Conservation (phyloP, 305 asterid genomes). For the Fraxinus floribunda region DNA sequence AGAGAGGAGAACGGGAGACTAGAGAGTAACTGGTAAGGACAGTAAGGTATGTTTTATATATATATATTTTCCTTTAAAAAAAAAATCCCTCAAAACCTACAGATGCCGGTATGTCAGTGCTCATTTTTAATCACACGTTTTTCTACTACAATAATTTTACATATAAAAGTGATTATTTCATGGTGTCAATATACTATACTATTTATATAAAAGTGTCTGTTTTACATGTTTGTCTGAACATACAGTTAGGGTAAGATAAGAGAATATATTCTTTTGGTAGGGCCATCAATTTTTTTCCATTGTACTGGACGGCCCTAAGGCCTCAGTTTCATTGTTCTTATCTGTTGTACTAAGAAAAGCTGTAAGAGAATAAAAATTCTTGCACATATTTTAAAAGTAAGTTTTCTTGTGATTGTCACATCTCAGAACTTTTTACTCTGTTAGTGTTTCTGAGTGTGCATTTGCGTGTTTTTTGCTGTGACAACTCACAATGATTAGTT, state of each 20-base stretch:
- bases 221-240: neutral
- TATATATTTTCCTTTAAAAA: too few species aligned
- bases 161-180: too few species aligned
- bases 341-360: slow-evolving; percentile 36
- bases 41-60: too few species aligned
- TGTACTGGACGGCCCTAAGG: slow-evolving; percentile 23
- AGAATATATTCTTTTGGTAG: slow-evolving; percentile 44
- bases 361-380: slow-evolving; percentile 42
- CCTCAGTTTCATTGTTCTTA: slow-evolving; percentile 37
- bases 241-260: neutral
- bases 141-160: too few species aligned
- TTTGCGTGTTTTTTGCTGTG: neutral
- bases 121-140: too few species aligned
- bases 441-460: neutral
- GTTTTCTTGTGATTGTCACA: slow-evolving; percentile 43
- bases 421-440: neutral
- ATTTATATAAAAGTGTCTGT: neutral
- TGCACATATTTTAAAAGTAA: slow-evolving; percentile 29
- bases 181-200: neutral
- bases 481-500: neutral
- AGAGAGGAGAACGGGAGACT: too few species aligned
- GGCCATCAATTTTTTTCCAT: slow-evolving; percentile 29
- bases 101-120: too few species aligned
- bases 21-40: too few species aligned
- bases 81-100: too few species aligned